Conservation (phyloP, 148 eudicot genomes). For the Polygonum aviculare region DNA sequence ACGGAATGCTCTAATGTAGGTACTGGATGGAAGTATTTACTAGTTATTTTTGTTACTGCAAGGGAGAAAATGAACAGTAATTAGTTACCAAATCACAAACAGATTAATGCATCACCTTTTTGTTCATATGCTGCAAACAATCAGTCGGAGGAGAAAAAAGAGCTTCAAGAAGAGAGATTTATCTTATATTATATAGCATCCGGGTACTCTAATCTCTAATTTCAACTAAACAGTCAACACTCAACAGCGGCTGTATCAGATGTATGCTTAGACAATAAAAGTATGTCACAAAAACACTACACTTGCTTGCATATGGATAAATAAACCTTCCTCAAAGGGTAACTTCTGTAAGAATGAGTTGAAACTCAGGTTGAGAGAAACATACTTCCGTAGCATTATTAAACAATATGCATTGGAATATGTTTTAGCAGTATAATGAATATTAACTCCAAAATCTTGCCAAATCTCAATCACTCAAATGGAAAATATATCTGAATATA, state of each 20-base stretch:
- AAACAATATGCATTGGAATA: not conserved
- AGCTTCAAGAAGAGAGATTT: not conserved
- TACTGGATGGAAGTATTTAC: not conserved
- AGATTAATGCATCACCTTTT: not conserved
- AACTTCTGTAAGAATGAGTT: not conserved
- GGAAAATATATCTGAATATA: not conserved
- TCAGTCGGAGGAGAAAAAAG: not conserved
- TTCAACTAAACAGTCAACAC: not conserved
- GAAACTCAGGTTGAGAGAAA: not conserved
- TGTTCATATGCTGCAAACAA: not conserved
- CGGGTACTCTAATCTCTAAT: not conserved
- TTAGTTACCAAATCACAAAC: not conserved
- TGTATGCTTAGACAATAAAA: not conserved
- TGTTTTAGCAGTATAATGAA: not conserved
- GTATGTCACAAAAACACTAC: not conserved
- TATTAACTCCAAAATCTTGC: not conserved
- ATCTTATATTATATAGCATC: not conserved
- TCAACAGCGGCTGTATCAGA: not conserved
- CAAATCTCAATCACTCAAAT: not conserved
- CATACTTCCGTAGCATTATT: not conserved
- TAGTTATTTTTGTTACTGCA: not conserved
- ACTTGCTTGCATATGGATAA: not conserved
- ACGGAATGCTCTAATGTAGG: not conserved
- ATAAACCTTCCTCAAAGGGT: not conserved
- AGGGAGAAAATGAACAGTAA: not conserved